Evolutionary conservation across 2,329 filamentous ascomycete species (phyloP).

Genomic region (Xylaria sp.): DNA sequence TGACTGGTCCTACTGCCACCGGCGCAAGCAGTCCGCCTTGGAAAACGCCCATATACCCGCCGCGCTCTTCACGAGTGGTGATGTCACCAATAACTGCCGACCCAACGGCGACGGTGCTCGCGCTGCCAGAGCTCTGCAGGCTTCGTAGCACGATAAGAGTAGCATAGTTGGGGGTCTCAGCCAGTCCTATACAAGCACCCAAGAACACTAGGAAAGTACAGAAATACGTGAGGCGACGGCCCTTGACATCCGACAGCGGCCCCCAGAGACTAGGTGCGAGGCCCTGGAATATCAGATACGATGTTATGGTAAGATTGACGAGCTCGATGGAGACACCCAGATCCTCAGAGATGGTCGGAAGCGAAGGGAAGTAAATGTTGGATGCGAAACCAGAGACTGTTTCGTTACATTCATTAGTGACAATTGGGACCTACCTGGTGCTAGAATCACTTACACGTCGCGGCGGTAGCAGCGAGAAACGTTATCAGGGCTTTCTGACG

Average conservation of each 20-base stretch:
- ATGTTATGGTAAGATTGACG: constrained; percentile 59
- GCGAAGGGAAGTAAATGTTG: constrained; percentile 63
- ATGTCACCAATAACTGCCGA: constrained; percentile 68
- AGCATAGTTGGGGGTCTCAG: constrained; percentile 56
- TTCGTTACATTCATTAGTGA: neutral
- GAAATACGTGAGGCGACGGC: constrained; percentile 61
- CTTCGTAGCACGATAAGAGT: constrained; percentile 62
- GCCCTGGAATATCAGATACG: constrained; percentile 65
- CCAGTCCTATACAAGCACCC: constrained; percentile 60
- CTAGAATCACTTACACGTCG: constrained; percentile 56
- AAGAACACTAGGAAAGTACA: constrained; percentile 60
- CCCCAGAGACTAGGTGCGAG: constrained; percentile 64
- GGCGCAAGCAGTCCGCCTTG: constrained; percentile 52
- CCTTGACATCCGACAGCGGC: constrained; percentile 59
- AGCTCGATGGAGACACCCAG: constrained; percentile 54
- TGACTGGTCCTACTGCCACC: constrained; percentile 58
- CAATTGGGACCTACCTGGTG: neutral
- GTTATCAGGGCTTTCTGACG: constrained; percentile 61
- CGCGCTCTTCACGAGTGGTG: constrained; percentile 66
- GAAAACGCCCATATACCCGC: constrained; percentile 63
- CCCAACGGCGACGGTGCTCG: constrained; percentile 65
- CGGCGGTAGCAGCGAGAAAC: constrained; percentile 59
- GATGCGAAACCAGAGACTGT: constrained; percentile 56
- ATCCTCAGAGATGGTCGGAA: constrained; percentile 57
- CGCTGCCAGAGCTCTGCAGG: constrained; percentile 64